Percentiles rank a stretch among this genome's conserved stretches.
Conservation (phyloP, 148 eudicot genomes). For the Rhododendron griersonianum region DNA sequence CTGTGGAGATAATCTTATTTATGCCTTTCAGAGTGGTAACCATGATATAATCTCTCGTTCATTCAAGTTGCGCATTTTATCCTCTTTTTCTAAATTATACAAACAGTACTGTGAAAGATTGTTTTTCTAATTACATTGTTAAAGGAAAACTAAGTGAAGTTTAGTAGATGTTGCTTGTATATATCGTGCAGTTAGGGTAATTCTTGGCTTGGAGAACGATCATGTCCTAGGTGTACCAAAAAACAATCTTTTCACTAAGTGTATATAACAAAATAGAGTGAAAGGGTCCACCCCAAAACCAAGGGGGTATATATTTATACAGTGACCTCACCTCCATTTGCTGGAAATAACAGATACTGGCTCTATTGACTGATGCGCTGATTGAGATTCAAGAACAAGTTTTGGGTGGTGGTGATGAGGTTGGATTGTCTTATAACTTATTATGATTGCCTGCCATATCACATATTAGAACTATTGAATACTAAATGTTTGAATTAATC, state of each 20-base stretch:
- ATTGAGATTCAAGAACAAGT: constrained; percentile 91
- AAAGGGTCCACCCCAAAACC: not conserved
- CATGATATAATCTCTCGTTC: not conserved
- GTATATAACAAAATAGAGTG: not conserved
- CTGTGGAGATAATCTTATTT: not conserved
- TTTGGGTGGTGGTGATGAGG: constrained; percentile 60
- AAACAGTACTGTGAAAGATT: not conserved
- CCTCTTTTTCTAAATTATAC: not conserved
- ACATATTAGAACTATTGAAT: not conserved
- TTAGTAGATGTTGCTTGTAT: not conserved
- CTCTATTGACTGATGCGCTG: constrained; percentile 71
- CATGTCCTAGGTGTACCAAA: not conserved
- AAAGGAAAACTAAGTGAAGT: not conserved
- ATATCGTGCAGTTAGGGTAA: not conserved
- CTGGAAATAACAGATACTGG: constrained; percentile 53
- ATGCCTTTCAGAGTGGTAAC: not conserved
- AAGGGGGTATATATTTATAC: not conserved
- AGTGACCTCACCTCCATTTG: not conserved
- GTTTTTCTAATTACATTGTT: not conserved
- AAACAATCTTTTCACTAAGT: not conserved
- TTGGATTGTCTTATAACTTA: constrained; percentile 16
- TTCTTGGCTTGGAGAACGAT: not conserved
- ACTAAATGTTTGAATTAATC: not conserved
- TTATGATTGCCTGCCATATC: not conserved
- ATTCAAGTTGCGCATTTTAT: not conserved